These are phyloP conservation scores for Hygrophorus russula DNA, from an alignment of 768 basidiomycete species.

Conservation along the genomic window DNA sequence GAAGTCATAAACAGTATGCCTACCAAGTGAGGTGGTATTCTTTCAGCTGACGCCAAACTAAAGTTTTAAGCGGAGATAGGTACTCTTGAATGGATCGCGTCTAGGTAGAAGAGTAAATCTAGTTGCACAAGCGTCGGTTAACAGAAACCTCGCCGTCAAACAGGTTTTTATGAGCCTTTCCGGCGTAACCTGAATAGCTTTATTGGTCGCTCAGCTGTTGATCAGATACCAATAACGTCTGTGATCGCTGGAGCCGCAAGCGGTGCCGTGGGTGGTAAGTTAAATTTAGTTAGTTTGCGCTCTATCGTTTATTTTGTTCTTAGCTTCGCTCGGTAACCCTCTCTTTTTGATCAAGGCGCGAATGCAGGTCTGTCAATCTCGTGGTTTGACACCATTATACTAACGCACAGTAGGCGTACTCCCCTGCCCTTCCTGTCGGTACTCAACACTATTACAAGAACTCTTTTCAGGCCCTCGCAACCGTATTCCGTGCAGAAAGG, in stretches of 20 bases:
- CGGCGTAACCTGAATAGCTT: conserved; percentile 57
- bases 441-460: conserved; percentile 87
- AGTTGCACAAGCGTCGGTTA: background rate
- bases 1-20: conserved; percentile 51
- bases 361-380: conserved; percentile 60
- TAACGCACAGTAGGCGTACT: conserved; percentile 59
- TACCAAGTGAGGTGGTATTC: conserved; percentile 54
- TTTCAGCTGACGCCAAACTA: background rate
- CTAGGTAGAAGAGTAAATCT: conserved; percentile 39
- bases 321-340: conserved; percentile 77
- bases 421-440: conserved; percentile 88
- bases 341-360: conserved; percentile 94
- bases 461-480: conserved; percentile 70
- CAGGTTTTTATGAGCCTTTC: conserved; percentile 95
- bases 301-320: background rate
- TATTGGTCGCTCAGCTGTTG: conserved; percentile 50
- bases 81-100: conserved; percentile 85
- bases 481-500: conserved; percentile 71
- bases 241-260: conserved; percentile 80
- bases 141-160: background rate
- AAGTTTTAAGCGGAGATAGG: conserved; percentile 31
- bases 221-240: conserved; percentile 67
- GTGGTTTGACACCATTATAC: background rate
- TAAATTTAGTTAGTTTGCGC: background rate
- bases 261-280: conserved; percentile 80